Conservation (phyloP, 257 asterid species). For the Henckelia pumila region DNA sequence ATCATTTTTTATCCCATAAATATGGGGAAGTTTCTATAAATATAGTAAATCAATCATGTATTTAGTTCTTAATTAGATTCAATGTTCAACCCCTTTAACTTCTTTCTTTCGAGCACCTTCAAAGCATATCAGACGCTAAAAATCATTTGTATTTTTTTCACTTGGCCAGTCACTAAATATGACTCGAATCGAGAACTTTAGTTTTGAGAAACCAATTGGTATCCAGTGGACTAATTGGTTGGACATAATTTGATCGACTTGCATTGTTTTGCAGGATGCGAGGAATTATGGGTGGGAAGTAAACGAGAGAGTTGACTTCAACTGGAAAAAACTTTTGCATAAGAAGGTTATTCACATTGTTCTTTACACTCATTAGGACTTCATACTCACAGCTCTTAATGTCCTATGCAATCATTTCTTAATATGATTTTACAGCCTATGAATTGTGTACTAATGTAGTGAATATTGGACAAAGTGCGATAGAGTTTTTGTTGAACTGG, state of each 20-base stretch:
- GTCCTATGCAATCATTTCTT: neutral
- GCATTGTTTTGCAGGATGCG: constrained; percentile 66
- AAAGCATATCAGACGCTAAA: neutral
- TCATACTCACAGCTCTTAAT: neutral
- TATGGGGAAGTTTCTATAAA: neutral
- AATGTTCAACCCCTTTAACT: neutral
- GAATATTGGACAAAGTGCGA: neutral
- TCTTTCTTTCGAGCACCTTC: neutral
- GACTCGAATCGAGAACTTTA: neutral
- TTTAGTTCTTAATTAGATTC: no score
- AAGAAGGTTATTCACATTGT: constrained; percentile 65
- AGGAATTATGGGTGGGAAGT: constrained; percentile 95
- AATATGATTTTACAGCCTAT: neutral
- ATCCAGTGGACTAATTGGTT: no score
- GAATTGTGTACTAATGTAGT: neutral
- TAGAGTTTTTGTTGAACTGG: neutral
- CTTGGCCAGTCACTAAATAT: neutral
- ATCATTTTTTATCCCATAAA: no score
- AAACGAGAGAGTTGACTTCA: constrained; percentile 69
- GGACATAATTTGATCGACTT: no score
- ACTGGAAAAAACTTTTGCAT: constrained; percentile 93
- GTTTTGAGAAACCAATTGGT: neutral
- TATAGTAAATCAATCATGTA: neutral
- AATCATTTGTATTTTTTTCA: neutral
- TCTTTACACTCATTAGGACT: neutral